These are phyloP conservation scores for Dujonia santamariae DNA, from an alignment of 1,139 yeast species.

Conservation along the genomic window DNA sequence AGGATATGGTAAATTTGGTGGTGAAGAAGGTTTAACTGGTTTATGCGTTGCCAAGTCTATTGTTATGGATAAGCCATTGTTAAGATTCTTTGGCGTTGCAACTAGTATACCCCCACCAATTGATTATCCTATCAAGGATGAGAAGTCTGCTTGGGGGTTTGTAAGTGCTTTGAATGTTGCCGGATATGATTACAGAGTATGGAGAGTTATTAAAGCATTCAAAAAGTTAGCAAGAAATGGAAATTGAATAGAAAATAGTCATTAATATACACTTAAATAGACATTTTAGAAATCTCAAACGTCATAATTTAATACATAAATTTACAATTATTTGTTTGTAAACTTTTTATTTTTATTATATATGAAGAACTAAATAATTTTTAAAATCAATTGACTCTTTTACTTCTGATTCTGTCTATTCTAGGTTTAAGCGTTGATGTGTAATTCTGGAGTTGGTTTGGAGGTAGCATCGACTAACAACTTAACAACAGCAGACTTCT, in stretches of 20 bases:
- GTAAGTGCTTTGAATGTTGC: constrained; percentile 78
- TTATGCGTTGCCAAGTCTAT: constrained; percentile 82
- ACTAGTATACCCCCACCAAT: constrained; percentile 82
- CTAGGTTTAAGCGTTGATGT: constrained; percentile 57
- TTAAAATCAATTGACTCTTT: no score
- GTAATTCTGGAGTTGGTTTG: constrained; percentile 77
- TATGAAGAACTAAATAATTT: no score
- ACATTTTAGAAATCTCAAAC: no score
- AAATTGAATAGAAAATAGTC: constrained; percentile 6
- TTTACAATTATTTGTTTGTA: no score
- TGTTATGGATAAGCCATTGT: constrained; percentile 77
- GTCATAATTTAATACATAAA: no score
- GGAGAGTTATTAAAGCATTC: constrained; percentile 54
- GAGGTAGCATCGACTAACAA: constrained; percentile 77
- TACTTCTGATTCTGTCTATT: neutral
- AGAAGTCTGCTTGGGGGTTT: constrained; percentile 82
- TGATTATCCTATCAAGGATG: constrained; percentile 86
- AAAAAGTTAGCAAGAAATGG: constrained; percentile 40
- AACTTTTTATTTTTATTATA: no score
- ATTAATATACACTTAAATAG: no score
- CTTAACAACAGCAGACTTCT: constrained; percentile 68
- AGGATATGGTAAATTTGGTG: constrained; percentile 96
- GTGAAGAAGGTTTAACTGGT: constrained; percentile 92
- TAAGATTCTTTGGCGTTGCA: constrained; percentile 55
- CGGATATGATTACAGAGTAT: constrained; percentile 75